Conservation (phyloP, 2,329 filamentous ascomycete genomes). For the Nectriaceae sp. region DNA sequence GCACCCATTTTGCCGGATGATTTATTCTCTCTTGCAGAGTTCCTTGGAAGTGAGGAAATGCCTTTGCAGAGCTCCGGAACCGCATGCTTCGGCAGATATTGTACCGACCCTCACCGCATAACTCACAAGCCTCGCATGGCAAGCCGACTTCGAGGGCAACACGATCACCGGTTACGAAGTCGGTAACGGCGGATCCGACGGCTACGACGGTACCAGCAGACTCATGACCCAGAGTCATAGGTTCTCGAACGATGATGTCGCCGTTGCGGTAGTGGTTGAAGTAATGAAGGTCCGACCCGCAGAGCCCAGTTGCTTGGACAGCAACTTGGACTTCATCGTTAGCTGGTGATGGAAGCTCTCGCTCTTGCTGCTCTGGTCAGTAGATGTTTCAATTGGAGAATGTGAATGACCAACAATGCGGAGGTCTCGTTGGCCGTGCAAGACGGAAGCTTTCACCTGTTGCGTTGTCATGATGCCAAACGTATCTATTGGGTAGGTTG, state of each 20-base stretch:
- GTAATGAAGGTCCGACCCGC: constrained; percentile 57
- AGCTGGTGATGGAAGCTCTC: constrained; percentile 54
- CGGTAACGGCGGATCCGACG: constrained; percentile 65
- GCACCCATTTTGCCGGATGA: constrained; percentile 56
- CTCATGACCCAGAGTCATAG: constrained; percentile 81
- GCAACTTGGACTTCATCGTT: constrained; percentile 60
- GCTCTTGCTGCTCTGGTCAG: constrained; percentile 50
- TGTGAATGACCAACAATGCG: constrained; percentile 42
- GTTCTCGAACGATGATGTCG: constrained; percentile 65
- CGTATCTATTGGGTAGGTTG: too few species aligned
- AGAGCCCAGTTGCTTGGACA: constrained; percentile 56
- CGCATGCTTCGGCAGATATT: constrained; percentile 61
- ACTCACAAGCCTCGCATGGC: constrained; percentile 47
- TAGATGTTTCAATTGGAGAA: background rate
- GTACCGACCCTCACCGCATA: constrained; percentile 57
- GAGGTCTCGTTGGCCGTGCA: constrained; percentile 54
- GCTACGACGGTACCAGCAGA: constrained; percentile 71
- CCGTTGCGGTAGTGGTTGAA: constrained; percentile 58
- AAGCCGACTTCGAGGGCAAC: constrained; percentile 80
- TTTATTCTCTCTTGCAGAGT: constrained; percentile 59
- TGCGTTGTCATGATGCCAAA: constrained; percentile 26
- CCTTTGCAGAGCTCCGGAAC: constrained; percentile 60
- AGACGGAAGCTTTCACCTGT: constrained; percentile 52
- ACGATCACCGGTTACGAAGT: constrained; percentile 66
- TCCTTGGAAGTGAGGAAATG: constrained; percentile 58